These are phyloP conservation scores for Blastocystis sp. DNA, from an alignment of 352 stramenopile species.

Conservation along the genomic window DNA sequence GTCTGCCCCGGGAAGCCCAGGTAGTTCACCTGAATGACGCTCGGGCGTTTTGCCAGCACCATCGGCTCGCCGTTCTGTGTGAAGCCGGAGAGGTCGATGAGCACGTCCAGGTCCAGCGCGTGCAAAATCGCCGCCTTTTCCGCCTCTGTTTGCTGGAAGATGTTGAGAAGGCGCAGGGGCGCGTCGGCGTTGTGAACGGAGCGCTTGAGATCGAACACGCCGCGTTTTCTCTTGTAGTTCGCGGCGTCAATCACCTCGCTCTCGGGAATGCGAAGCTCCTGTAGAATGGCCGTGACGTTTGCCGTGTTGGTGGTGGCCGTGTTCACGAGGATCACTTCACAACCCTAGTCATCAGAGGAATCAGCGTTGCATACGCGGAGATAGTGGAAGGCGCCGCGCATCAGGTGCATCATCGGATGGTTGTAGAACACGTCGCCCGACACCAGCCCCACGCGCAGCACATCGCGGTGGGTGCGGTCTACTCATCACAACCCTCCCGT, in stretches of 20 bases:
- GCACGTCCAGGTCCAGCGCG: constrained; percentile 28
- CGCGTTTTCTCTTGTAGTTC: not conserved
- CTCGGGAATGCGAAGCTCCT: constrained; percentile 4
- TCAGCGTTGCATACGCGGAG: not conserved
- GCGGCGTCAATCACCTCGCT: not conserved
- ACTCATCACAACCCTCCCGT: not conserved
- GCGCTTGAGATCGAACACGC: constrained; percentile 22
- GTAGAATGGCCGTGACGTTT: not conserved
- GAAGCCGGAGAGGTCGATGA: constrained; percentile 42
- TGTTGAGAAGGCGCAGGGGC: not conserved
- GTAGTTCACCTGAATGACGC: constrained; percentile 54
- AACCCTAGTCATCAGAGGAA: not conserved
- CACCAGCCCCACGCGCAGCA: constrained; percentile 59
- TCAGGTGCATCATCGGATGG: constrained; percentile 68
- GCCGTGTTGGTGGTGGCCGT: not conserved
- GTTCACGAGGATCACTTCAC: constrained; percentile 60
- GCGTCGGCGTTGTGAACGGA: not conserved
- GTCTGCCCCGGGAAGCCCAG: constrained; percentile 46
- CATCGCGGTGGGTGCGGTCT: not conserved
- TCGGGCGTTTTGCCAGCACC: constrained; percentile 14
- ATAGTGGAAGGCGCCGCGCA: constrained; percentile 27
- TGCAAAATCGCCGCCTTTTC: constrained; percentile 28
- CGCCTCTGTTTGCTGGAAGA: not conserved
- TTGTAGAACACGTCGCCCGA: constrained; percentile 55
- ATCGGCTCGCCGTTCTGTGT: constrained; percentile 21